These are phyloP conservation scores for Fomitopsis betulina DNA, from an alignment of 1,284 basidiomycete species.

Conservation along the genomic window DNA sequence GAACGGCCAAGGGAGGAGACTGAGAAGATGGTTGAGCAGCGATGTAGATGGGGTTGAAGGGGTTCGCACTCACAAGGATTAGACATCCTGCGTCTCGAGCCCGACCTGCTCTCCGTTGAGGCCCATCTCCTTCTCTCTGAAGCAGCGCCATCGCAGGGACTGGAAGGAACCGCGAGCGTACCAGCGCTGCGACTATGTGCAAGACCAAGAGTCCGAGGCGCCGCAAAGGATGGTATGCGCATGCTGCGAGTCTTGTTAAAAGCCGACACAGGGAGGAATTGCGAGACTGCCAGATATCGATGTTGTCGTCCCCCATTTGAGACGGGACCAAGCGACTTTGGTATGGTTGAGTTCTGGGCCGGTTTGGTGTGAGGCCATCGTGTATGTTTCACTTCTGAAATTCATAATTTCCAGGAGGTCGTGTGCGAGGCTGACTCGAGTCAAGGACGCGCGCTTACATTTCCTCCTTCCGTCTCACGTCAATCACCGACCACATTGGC, in stretches of 20 bases:
- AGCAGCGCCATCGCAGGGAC: not conserved
- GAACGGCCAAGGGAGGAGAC: not conserved
- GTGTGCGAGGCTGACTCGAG: no score
- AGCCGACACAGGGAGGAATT: not conserved
- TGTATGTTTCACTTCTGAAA: no score
- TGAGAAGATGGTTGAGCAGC: not conserved
- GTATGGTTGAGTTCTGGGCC: no score
- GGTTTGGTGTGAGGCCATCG: no score
- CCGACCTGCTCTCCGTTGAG: not conserved
- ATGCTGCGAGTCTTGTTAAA: not conserved
- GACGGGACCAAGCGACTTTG: no score
- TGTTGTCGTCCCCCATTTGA: no score
- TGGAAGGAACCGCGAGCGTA: not conserved
- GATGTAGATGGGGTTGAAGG: no score
- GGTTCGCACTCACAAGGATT: not conserved
- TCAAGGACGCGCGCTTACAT: no score
- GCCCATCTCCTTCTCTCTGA: not conserved
- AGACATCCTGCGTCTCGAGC: not conserved
- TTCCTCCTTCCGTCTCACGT: no score
- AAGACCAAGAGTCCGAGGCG: not conserved
- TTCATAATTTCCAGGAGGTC: no score
- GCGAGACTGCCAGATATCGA: not conserved
- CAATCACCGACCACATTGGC: not conserved
- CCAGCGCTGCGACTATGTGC: not conserved
- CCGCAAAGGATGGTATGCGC: not conserved